phyloP scores from a whole-genome alignment of 805 yeast species.

The Spathaspora passalidarum region DNA sequence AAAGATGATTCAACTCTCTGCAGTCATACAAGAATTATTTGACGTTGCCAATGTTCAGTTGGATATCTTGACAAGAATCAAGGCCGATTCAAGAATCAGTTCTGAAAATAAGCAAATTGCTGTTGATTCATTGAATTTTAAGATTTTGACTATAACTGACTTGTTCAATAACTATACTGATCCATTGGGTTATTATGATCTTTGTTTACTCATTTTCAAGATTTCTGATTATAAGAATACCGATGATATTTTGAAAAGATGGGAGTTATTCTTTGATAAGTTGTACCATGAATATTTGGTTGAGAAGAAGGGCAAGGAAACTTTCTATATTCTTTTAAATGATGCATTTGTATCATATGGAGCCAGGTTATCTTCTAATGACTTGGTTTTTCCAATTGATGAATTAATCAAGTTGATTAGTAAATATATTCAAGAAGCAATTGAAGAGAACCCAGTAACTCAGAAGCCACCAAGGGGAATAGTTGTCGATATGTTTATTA shows the following conservation, averaged over 20 bases:
- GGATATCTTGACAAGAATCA: slow-evolving; percentile 52
- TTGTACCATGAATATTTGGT: slow-evolving; percentile 30
- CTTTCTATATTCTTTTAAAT: slow-evolving; percentile 36
- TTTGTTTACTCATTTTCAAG: slow-evolving; percentile 75
- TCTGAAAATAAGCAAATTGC: slow-evolving; percentile 51
- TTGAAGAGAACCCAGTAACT: slow-evolving; percentile 26
- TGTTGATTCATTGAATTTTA: slow-evolving; percentile 52
- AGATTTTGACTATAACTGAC: slow-evolving; percentile 69
- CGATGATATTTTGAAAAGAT: slow-evolving; percentile 77
- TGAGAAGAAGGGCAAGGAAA: slow-evolving; percentile 19
- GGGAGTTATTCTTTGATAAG: slow-evolving; percentile 70
- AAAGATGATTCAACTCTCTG: slow-evolving; percentile 66
- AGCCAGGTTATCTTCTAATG: slow-evolving; percentile 60
- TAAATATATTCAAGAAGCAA: slow-evolving; percentile 45
- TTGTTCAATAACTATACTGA: slow-evolving; percentile 84
- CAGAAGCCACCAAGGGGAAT: slow-evolving; percentile 50
- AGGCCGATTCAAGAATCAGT: slow-evolving; percentile 48
- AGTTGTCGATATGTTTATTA: slow-evolving; percentile 58
- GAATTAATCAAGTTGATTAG: slow-evolving; percentile 65
- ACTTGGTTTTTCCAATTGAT: slow-evolving; percentile 76
- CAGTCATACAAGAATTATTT: slow-evolving; percentile 71
- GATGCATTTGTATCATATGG: slow-evolving; percentile 53
- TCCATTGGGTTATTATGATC: slow-evolving; percentile 82
- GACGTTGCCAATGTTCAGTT: slow-evolving; percentile 86
- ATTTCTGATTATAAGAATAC: slow-evolving; percentile 81